Base-by-base conservation (phyloP, 1,284 basidiomycete genomes). In the Boletellus deceptivus region DNA sequence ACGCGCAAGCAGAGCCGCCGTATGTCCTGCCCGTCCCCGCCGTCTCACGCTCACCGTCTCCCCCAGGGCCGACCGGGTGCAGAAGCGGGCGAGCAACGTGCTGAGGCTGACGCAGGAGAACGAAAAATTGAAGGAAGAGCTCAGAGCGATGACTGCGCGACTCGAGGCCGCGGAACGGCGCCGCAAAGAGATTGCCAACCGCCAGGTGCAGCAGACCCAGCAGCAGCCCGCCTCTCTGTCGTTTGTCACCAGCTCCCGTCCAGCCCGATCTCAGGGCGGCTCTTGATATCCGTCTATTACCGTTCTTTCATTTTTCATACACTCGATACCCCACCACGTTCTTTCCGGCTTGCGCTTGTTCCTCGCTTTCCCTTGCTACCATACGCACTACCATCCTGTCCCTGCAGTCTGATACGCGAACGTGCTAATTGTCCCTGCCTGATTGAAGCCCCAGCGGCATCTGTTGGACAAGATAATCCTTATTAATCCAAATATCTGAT, bases 81-180 rank as follows among this genome's bases (percentile, higher is more conserved):
- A 86, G 64, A 90, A 89, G 69, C 80, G 87, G 56, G 82, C 81
- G 34, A 86, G 83, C 61, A 89, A 86, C 64, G 84, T 90, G 52
- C 64, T 87, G 62, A 86, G 84, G 62, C 73, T 90, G 29, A 76
- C 83, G 16, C 75, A 86, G 70, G 87, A 90, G 73, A 86, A 89
- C 68, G 84, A 87, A 64, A 86, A 84, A 67, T 72, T 90, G 56
- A 82, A 84, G 67, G 83, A 77, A 43, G 82, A 89, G 68, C 74
- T 90, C 61, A 80, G 76, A 62, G 85, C 82, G 46, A 85, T 90
- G 84, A 78, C 78, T 20, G 85, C 83, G 57, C 74, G 87, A 58
- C 72, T 90, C 55, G 84, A 88, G 68, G 83, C 83, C 33, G 85
- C 84, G 24, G 86, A 89, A 69, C 75, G 79, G 52, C 77, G 75